Evolutionary conservation across 768 basidiomycete species (phyloP).

Genomic region (Lactarius psammicola): DNA sequence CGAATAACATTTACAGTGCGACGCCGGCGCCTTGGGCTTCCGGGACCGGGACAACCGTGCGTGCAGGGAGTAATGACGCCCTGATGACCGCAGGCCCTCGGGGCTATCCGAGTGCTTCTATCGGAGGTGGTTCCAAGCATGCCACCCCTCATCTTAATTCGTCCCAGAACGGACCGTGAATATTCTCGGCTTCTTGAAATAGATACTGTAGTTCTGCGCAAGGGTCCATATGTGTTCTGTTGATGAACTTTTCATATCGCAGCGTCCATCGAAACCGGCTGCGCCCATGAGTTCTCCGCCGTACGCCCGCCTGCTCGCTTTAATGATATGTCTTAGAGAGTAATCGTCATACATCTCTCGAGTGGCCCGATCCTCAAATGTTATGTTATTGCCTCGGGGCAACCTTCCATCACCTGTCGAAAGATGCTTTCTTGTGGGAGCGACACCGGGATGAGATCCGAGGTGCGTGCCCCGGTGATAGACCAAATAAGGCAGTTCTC

Average conservation of each 20-base stretch:
- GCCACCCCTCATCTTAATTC: constrained; percentile 5
- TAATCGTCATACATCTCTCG: not conserved
- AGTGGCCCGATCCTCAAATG: not conserved
- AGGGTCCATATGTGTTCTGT: not conserved
- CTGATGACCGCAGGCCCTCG: constrained; percentile 17
- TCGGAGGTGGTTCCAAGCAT: constrained; percentile 8
- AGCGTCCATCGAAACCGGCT: constrained; percentile 13
- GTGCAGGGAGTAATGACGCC: constrained; percentile 6
- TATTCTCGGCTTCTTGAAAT: constrained; percentile 18
- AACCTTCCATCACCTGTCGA: not conserved
- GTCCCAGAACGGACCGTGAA: not conserved
- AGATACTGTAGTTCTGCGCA: constrained; percentile 14
- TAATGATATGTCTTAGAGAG: not conserved
- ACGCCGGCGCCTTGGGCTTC: constrained; percentile 31
- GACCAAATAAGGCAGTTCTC: constrained; percentile 16
- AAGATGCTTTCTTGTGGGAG: not conserved
- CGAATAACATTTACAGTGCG: not conserved
- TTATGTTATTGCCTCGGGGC: not conserved
- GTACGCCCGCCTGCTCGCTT: constrained; percentile 1
- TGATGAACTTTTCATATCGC: constrained; percentile 17
- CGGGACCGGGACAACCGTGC: constrained; percentile 2
- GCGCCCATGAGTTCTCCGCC: not conserved
- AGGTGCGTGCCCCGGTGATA: not conserved
- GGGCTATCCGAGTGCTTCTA: constrained; percentile 19
- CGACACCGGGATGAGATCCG: not conserved